Base-by-base conservation (phyloP, 805 yeast genomes). In the Nakazawaea ishiwadae region DNA sequence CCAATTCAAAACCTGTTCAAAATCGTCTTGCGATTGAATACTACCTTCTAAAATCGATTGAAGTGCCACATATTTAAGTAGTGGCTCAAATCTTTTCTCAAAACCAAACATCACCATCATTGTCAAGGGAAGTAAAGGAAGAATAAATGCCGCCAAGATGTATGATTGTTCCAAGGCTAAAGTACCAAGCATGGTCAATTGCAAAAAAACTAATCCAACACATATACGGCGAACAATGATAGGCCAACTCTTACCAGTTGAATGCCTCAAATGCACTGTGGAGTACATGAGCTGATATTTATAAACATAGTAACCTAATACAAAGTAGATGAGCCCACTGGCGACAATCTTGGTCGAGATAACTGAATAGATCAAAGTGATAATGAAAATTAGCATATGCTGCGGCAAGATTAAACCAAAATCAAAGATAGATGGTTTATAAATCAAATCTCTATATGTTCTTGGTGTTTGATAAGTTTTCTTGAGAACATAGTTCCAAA, bases 211-310 rank as follows among this genome's bases (percentile, higher is more conserved):
- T 33, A 77, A 56, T 1, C 84, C 84, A 23, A 78, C 53, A 42
- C 77, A 69, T 23, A 77, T 63, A 38, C 84, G 56, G 42, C 79
- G 62, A 48, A 77, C 76, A 5, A 78, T 75, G 60, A 77, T 72
- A 3, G 81, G 81, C 84, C 84, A 91, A 1, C 91, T 95, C 56
- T 84, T 85, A 1, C 98, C 99, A 0, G 96, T 93, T 0, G 96
- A 89, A 62, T 93, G 98, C 29, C 95, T 96, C 8, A 95, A 90
- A 59, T 93, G 98, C 24, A 88, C 89, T 66, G 93, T 83, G 0
- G 96, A 84, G 58, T 87, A 91, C 49, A 93, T 67, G 45, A 91
- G 68, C 60, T 89, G 96, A 59, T 90, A 91, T 62, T 91, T 91
- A 72, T 81, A 88, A 7, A 90, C 96, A 57, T 80, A 82, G 59